Percentiles rank a stretch among this genome's conserved stretches.
These are phyloP conservation scores for Cucurbitaria berberidis DNA, from an alignment of 2,329 filamentous ascomycete genomes.

Conservation along the genomic window DNA sequence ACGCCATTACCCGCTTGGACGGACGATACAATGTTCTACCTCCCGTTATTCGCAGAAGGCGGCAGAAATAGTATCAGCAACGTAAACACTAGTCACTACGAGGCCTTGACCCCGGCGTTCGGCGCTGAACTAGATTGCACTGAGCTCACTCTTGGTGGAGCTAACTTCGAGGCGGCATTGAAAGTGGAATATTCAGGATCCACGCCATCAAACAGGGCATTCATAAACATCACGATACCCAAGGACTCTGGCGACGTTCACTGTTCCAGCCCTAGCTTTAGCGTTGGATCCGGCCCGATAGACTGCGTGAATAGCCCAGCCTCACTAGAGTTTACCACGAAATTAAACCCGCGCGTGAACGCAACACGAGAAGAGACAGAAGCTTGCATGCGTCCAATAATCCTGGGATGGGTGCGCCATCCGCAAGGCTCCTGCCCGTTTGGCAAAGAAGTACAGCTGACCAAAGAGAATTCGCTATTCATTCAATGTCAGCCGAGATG, in stretches of 20 bases:
- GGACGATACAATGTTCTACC: conserved; percentile 53
- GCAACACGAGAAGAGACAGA: conserved; percentile 23
- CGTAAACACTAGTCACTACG: conserved; percentile 15
- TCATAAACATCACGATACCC: conserved; percentile 1
- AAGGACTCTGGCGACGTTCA: not conserved
- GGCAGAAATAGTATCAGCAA: not conserved
- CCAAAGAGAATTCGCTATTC: conserved; percentile 28
- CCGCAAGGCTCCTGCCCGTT: conserved; percentile 17
- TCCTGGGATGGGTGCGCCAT: conserved; percentile 38
- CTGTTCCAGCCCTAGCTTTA: not conserved
- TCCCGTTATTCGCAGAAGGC: conserved; percentile 48
- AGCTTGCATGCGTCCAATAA: conserved; percentile 26
- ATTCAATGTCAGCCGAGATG: conserved; percentile 49
- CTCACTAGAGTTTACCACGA: conserved; percentile 21
- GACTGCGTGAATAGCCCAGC: conserved; percentile 10
- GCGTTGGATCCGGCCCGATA: conserved; percentile 1
- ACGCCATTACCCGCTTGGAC: conserved; percentile 60
- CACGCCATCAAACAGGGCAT: not conserved
- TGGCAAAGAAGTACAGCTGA: not conserved
- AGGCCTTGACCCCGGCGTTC: conserved; percentile 43
- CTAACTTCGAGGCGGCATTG: conserved; percentile 1
- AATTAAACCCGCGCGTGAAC: conserved; percentile 14
- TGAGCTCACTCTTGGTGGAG: conserved; percentile 20
- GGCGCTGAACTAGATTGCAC: conserved; percentile 46
- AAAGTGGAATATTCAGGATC: not conserved